Evolutionary conservation across 2,329 filamentous ascomycete genomes (phyloP), one percentile per base, ranked within the genome.

Genomic region (Aspergillus chevalieri): DNA sequence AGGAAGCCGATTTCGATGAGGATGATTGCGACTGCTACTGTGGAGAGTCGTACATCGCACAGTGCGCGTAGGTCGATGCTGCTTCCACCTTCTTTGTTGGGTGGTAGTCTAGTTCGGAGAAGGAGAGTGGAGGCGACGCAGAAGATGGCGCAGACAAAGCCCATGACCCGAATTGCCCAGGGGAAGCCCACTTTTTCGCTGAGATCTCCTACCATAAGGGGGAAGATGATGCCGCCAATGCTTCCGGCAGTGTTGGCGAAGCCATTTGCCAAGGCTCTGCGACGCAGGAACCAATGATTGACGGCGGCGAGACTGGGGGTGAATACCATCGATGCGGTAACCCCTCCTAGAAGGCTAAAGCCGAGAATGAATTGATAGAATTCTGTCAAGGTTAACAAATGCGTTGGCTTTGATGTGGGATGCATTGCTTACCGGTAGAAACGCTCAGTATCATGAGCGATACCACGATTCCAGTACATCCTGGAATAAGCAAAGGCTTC

Each of bases 1-100:
- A 69, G 68, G 10, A 68, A 60, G 0, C 61, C 67, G 46, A 66
- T 64, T 48, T 69, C 66, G n/a, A 67, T 60, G 6, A 69, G 57
- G 44, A 67, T 67, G 2, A 68, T 52, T 0, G 64, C 65, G 3
- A 58, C 22, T 0, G 62, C 66, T 0, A 64, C 67, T 1, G 52
- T 47, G 0, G 59, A 59, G 21, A 59, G 64, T 8, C 51, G 52
- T n/a, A 50, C 10, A 39, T 67, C 64, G 3, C 21, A 45, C 1
- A 67, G 47, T 2, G 61, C 53, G 3, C 41, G 52, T 14, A 67
- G 53, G 34, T 63, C 59, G 14, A 60, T 44, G 0, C 50, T 48
- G n/a, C 51, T 50, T 9, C 51, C 51, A 2, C 51, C 54, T 4
- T 50, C 50, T 14, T 44, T 46, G 28, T 64, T 58, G 1, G 47